Evolutionary conservation across 768 basidiomycete genomes (phyloP).

Genomic region (Tulasnella sp.): DNA sequence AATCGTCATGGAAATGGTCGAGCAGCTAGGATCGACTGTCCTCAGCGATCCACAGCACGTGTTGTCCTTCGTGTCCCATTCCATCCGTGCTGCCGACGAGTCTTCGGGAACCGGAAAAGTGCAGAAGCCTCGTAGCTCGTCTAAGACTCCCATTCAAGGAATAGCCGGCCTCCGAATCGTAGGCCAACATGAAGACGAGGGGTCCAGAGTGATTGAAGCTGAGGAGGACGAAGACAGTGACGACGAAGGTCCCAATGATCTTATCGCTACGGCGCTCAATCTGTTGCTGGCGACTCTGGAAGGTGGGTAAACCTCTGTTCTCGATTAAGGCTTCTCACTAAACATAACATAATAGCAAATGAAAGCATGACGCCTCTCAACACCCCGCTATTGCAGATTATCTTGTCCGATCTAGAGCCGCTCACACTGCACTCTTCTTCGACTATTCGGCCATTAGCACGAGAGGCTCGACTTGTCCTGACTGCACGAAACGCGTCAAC

Average conservation of each 20-base stretch:
- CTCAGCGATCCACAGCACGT: slow-evolving; percentile 65
- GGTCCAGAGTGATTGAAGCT: slow-evolving; percentile 37
- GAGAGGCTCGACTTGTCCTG: slow-evolving; percentile 80
- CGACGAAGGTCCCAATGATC: slow-evolving; percentile 47
- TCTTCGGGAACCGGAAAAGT: neutral
- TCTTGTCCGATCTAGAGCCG: slow-evolving; percentile 61
- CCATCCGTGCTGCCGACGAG: slow-evolving; percentile 49
- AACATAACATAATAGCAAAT: slow-evolving; percentile 37
- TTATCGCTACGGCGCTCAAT: slow-evolving; percentile 73
- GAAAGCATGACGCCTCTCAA: slow-evolving; percentile 56
- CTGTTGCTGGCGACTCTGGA: slow-evolving; percentile 81
- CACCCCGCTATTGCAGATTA: slow-evolving; percentile 63
- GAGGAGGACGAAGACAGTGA: slow-evolving; percentile 52
- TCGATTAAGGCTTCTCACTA: neutral
- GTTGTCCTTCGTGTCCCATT: slow-evolving; percentile 77
- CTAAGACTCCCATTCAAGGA: slow-evolving; percentile 30
- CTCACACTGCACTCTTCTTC: slow-evolving; percentile 45
- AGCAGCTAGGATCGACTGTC: slow-evolving; percentile 58
- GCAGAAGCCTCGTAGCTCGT: slow-evolving; percentile 33
- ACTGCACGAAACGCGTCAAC: slow-evolving; percentile 64
- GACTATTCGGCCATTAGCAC: slow-evolving; percentile 54
- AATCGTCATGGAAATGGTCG: slow-evolving; percentile 76
- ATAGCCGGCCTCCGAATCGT: slow-evolving; percentile 39
- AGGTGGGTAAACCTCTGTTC: slow-evolving; percentile 45
- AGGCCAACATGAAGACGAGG: slow-evolving; percentile 38